These are phyloP conservation scores for Sanguinoderma infundibulare DNA, from an alignment of 1,284 basidiomycete species.

Conservation along the genomic window DNA sequence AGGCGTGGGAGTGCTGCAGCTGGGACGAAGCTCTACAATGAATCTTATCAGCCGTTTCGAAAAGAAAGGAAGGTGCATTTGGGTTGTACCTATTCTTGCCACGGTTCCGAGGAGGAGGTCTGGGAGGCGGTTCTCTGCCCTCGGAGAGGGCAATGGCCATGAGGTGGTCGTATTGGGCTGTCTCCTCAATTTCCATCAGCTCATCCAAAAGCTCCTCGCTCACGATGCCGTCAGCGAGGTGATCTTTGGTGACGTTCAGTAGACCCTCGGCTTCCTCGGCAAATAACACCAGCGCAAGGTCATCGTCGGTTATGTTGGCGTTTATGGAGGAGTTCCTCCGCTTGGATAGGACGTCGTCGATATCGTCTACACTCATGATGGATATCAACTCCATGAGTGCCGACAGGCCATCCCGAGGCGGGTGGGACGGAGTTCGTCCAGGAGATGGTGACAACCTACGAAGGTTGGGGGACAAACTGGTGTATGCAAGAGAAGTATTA, in stretches of 20 bases:
- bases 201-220: constrained; percentile 20
- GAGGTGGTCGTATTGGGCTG: constrained; percentile 24
- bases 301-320: constrained; percentile 17
- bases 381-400: constrained; percentile 24
- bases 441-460: not conserved
- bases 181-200: constrained; percentile 22
- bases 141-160: constrained; percentile 28
- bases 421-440: not conserved
- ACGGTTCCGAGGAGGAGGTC: not conserved
- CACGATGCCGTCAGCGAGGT: not conserved
- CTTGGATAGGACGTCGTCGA: constrained; percentile 37
- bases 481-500: not conserved
- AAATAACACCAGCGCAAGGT: constrained; percentile 26
- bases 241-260: constrained; percentile 17
- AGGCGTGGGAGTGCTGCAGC: not conserved
- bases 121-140: constrained; percentile 19
- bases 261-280: constrained; percentile 24
- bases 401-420: not conserved
- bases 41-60: not conserved
- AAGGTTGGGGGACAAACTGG: not conserved
- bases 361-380: constrained; percentile 40
- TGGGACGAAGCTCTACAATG: not conserved
- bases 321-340: not conserved
- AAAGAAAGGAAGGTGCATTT: no score
- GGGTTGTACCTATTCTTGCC: not conserved